Conservation (phyloP, 495 filamentous ascomycete genomes). For the Xylaria curta region DNA sequence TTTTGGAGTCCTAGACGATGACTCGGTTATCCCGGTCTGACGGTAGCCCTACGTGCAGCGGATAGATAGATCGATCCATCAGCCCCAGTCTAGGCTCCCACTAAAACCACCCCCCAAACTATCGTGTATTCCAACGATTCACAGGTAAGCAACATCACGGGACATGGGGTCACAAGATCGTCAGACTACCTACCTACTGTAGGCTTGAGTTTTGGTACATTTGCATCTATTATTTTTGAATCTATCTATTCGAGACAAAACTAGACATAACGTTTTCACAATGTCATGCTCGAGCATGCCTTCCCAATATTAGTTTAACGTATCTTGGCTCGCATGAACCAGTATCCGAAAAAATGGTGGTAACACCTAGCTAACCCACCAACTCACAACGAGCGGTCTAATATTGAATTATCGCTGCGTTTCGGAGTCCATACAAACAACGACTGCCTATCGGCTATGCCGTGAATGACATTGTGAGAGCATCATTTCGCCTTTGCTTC, state of each 20-base stretch:
- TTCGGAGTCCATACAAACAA: neutral
- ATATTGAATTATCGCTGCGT: neutral
- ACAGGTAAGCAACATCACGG: slow-evolving; percentile 9
- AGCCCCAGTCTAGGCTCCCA: neutral
- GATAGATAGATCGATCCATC: slow-evolving; percentile 9
- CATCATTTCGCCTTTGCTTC: neutral
- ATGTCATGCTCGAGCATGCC: neutral
- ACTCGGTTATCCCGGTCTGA: slow-evolving; percentile 6
- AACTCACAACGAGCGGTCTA: neutral
- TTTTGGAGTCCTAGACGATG: neutral
- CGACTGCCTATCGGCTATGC: neutral
- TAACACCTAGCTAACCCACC: neutral
- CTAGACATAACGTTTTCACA: neutral
- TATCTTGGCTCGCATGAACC: neutral
- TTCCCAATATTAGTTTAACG: neutral
- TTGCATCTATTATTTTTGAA: neutral
- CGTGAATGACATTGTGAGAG: neutral
- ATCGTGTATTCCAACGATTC: neutral
- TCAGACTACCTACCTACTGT: neutral
- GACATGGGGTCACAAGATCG: neutral
- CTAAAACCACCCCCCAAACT: neutral
- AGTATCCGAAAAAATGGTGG: neutral
- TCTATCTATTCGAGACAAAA: neutral
- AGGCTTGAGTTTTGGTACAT: neutral
- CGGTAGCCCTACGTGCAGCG: slow-evolving; percentile 1